Conservation (phyloP, 345 rosid species). For the Microthlaspi erraticum region DNA sequence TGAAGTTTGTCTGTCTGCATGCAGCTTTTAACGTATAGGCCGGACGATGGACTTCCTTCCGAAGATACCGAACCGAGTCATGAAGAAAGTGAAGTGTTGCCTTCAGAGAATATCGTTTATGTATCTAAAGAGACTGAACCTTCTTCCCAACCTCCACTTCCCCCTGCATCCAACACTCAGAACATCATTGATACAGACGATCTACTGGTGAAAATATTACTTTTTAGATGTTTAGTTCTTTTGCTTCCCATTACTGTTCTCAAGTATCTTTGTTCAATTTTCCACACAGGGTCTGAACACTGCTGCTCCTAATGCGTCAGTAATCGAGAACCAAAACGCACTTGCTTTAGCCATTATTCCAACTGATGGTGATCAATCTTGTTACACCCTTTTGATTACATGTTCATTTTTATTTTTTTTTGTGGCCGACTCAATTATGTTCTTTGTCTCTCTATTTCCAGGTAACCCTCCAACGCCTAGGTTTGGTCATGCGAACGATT, state of each 20-base stretch:
- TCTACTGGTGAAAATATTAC: conserved; percentile 63
- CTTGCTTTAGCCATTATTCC: conserved; percentile 90
- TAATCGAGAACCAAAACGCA: conserved; percentile 88
- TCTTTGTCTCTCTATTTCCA: conserved; percentile 7
- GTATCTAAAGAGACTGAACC: conserved; percentile 53
- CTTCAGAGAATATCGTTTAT: conserved; percentile 55
- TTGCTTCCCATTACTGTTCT: not conserved
- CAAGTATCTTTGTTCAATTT: conserved; percentile 3
- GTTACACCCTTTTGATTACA: conserved; percentile 1
- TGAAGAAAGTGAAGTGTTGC: conserved; percentile 64
- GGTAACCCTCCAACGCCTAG: conserved; percentile 52
- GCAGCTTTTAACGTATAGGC: conserved; percentile 85
- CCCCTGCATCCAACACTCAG: conserved; percentile 60
- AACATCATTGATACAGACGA: conserved; percentile 72
- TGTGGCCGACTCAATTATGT: not conserved
- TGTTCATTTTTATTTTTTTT: not conserved
- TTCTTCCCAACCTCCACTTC: conserved; percentile 50
- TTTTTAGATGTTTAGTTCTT: not conserved
- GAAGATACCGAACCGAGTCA: conserved; percentile 58
- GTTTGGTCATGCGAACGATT: conserved; percentile 62
- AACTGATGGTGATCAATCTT: conserved; percentile 56
- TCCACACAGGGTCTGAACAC: conserved; percentile 70
- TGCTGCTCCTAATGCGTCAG: conserved; percentile 60
- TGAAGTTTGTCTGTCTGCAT: conserved; percentile 28
- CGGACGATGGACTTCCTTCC: conserved; percentile 64